Base-by-base conservation (phyloP, 2,329 filamentous ascomycete species). In the Fusarium acutatum region DNA sequence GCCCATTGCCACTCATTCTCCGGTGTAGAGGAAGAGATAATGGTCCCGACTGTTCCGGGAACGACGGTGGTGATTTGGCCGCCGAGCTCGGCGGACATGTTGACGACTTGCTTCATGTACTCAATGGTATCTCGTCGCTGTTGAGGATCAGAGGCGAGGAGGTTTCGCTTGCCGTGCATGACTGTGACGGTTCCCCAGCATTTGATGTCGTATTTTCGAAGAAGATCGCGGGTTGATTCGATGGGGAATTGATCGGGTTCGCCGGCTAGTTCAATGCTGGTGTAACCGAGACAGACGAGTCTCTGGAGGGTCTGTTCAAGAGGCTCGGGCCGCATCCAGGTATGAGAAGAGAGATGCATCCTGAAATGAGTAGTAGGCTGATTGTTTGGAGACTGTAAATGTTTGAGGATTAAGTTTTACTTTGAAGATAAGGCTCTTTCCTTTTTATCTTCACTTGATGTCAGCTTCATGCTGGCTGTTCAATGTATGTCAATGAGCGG, bases 111-210 rank as follows among this genome's bases (percentile, higher is more conserved):
- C 38, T 75, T 76, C 57, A 75, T 68, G 47, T 75, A 75, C 1
- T 72, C 37, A 1, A 75, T 61, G 0, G 71, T 68, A 18, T 67
- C 44, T 17, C 59, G 60, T 46, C 74, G 40, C 24, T 72, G 60
- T 38, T 74, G 63, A 5, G 60, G n/a, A 1, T 74, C 73, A 1
- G 54, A 32, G 7, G 74, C 73, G 8, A 75, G 53, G n/a, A 75
- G 44, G 7, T 71, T 71, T 7, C 73, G 68, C 13, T 61, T 63
- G 9, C 73, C 73, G 7, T 75, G 65, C 40, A 68, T 64, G 34
- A 75, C 61, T 2, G 74, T 76, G 35, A 75, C 73, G 1, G 74
- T 72, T 6, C 71, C 74, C 71, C 71, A 75, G 28, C 71, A 74
- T 20, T 56, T 66, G 1, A 76, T 60, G 4, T 47, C 18, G 49